Evolutionary conservation across 2,329 filamentous ascomycete genomes (phyloP).

Genomic region (Capronia coronata): DNA sequence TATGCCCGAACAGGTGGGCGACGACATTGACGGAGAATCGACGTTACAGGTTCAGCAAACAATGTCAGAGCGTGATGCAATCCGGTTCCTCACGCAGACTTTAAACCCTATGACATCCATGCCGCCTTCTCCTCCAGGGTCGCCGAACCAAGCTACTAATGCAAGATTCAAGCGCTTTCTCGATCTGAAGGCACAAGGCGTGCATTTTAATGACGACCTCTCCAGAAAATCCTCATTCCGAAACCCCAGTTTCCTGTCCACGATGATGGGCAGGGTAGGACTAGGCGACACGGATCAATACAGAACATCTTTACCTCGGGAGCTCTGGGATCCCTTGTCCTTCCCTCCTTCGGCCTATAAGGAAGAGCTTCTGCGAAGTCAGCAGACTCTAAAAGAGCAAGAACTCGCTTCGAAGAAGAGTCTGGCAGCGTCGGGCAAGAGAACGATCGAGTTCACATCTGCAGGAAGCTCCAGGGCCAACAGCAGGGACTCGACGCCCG

Average conservation of each 20-base stretch:
- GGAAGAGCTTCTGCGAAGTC: slow-evolving; percentile 40
- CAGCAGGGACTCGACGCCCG: slow-evolving; percentile 22
- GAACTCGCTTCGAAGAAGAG: slow-evolving; percentile 23
- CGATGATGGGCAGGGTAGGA: slow-evolving; percentile 53
- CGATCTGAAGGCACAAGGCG: slow-evolving; percentile 54
- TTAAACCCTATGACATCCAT: slow-evolving; percentile 42
- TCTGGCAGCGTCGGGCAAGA: slow-evolving; percentile 25
- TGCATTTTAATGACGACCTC: slow-evolving; percentile 59
- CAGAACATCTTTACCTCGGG: slow-evolving; percentile 41
- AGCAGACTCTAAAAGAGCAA: slow-evolving; percentile 34
- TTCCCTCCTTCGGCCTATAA: slow-evolving; percentile 43
- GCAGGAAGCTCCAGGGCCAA: slow-evolving; percentile 11
- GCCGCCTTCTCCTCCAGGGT: slow-evolving; percentile 43
- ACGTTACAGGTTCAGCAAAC: slow-evolving; percentile 5
- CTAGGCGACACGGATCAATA: slow-evolving; percentile 51
- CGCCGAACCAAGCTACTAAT: slow-evolving; percentile 41
- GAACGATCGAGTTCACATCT: slow-evolving; percentile 27
- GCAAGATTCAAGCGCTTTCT: slow-evolving; percentile 57
- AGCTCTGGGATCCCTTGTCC: slow-evolving; percentile 37
- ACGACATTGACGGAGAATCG: slow-evolving; percentile 6
- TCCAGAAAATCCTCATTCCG: slow-evolving; percentile 51
- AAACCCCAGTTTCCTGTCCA: slow-evolving; percentile 53
- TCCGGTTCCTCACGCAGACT: slow-evolving; percentile 53
- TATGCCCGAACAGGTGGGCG: slow-evolving; percentile 16
- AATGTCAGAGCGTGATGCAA: slow-evolving; percentile 33